Evolutionary conservation across 225 moss, liverwort and hornwort genomes (phyloP).

Genomic region (Marchantia polymorpha): DNA sequence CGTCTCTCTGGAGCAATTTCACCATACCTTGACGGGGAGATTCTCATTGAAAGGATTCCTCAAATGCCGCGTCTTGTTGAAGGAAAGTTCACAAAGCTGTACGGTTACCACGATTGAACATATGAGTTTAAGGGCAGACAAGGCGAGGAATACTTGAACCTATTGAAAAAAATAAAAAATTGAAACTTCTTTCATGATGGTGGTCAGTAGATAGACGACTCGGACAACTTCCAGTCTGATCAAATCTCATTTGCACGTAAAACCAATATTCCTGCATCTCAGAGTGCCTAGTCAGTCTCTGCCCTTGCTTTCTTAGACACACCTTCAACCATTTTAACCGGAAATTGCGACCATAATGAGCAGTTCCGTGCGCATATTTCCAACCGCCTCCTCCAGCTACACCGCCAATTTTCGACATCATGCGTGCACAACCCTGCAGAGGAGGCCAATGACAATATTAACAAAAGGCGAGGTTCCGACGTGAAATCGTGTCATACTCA

Average conservation of each 20-base stretch:
- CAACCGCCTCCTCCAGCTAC: constrained; percentile 88
- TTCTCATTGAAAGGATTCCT: constrained; percentile 95
- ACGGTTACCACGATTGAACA: constrained; percentile 1
- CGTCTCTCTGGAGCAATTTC: background rate
- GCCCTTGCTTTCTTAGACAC: constrained; percentile 16
- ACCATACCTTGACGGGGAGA: constrained; percentile 84
- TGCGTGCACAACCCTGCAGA: constrained; percentile 89
- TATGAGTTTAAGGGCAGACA: no score
- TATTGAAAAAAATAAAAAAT: no score
- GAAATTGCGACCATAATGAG: constrained; percentile 98
- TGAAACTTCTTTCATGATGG: no score
- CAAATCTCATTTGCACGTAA: no score
- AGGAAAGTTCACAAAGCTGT: constrained; percentile 98
- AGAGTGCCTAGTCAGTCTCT: background rate
- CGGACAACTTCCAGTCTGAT: no score
- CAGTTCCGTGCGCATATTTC: constrained; percentile 99
- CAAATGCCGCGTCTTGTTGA: constrained; percentile 94
- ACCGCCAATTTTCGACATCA: constrained; percentile 99
- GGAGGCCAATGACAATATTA: background rate
- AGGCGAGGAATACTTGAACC: no score
- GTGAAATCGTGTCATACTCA: background rate
- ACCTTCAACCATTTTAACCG: constrained; percentile 98
- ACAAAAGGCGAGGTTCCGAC: background rate
- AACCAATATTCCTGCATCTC: no score
- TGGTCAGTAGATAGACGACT: no score